Evolutionary conservation across 352 stramenopile species (phyloP).

Genomic region (Globisporangium heterothallicum): DNA sequence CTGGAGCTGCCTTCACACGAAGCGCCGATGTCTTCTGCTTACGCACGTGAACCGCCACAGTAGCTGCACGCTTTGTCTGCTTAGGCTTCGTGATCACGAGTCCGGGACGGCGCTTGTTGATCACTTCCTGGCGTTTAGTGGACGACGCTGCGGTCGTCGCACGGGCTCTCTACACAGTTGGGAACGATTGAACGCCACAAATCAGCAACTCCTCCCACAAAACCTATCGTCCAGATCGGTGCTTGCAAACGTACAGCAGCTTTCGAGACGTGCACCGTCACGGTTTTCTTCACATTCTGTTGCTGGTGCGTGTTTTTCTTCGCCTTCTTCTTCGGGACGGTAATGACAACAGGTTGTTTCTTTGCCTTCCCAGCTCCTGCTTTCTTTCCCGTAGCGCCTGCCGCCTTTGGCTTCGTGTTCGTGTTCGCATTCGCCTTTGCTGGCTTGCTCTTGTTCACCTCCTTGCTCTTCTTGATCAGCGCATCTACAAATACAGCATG

Average conservation of each 20-base stretch:
- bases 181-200: not conserved
- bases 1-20: slow-evolving; percentile 21
- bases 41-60: slow-evolving; percentile 31
- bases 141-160: slow-evolving; percentile 41
- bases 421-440: slow-evolving; percentile 13
- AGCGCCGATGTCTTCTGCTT: slow-evolving; percentile 37
- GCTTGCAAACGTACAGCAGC: slow-evolving; percentile 30
- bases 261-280: slow-evolving; percentile 62
- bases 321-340: slow-evolving; percentile 11
- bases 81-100: slow-evolving; percentile 27
- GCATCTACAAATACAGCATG: slow-evolving; percentile 18
- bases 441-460: slow-evolving; percentile 18
- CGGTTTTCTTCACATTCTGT: slow-evolving; percentile 72
- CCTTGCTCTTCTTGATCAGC: slow-evolving; percentile 36
- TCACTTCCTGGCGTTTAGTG: slow-evolving; percentile 56
- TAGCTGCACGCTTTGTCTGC: slow-evolving; percentile 22
- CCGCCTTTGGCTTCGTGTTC: not conserved
- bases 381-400: slow-evolving; percentile 8
- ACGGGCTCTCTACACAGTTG: slow-evolving; percentile 32
- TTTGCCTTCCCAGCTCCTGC: slow-evolving; percentile 1
- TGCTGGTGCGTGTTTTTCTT: slow-evolving; percentile 34
- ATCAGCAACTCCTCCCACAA: not conserved
- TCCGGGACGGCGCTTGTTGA: slow-evolving; percentile 64
- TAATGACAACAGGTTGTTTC: not conserved
- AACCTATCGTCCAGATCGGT: too few relatives aligned